Evolutionary conservation across 352 stramenopile species (phyloP), one percentile per base, ranked within the genome.

Genomic region (Globisporangium polare): DNA sequence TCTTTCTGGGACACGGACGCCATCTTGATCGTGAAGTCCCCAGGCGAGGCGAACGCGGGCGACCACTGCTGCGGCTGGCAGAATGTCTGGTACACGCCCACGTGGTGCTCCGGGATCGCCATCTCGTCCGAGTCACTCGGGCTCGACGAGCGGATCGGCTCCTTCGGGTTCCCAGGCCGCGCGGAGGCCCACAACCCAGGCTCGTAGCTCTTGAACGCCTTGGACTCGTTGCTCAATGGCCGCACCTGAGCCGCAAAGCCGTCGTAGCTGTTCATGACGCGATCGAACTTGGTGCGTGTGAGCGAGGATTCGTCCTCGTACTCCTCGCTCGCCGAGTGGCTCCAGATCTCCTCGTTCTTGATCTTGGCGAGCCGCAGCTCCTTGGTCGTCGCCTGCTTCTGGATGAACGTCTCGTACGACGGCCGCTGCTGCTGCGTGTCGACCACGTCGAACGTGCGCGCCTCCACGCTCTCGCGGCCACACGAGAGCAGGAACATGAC

Each of bases 21-120:
- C 62, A 89, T 83, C 45, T 86, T 87, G 56, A 92, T 74, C 2
- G 85, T 94, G 53, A 92, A 94, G 53, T 94, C 85, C 1, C 79
- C 80, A 2, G 85, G 77, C 2, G 77, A 85, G 4, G 85, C 77
- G 66, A 94, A 94, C 24, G 78, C 77, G 0, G 78, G 75, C 20
- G 85, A 94, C 85, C 85, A 94, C 8, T 61, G 74, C 7, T 80
- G 77, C 12, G 78, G 80, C 35, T 76, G 68, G 22, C 78, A 92
- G 35, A 90, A 94, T 53, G 69, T 69, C 35, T 88, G 77, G 56
- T 86, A 92, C 18, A 88, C 55, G 43, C 70, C 80, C 53, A 88
- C 71, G 49, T 89, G 69, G 50, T 77, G 77, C n/a, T 89, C 79
- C 1, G 85, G 80, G 46, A 92, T 80, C 24, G 75, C 64, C n/a